These are phyloP conservation scores for Skeletonema marinoi DNA, from an alignment of 108 stramenopile species.

Conservation along the genomic window DNA sequence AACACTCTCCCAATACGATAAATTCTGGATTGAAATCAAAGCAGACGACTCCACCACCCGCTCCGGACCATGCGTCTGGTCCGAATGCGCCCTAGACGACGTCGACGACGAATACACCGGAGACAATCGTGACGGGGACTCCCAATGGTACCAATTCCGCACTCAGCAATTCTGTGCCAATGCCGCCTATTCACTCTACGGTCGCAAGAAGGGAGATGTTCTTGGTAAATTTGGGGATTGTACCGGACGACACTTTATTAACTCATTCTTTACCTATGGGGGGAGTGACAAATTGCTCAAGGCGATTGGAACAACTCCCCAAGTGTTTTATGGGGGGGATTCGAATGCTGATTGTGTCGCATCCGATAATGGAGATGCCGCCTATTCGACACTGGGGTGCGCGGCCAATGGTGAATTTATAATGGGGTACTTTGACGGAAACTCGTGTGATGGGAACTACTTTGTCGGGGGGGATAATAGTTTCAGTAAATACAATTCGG, in stretches of 20 bases:
- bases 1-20: not conserved
- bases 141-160: conserved; percentile 62
- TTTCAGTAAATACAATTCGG: conserved; percentile 33
- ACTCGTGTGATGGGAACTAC: conserved; percentile 46
- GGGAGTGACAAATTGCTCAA: conserved; percentile 47
- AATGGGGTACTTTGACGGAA: conserved; percentile 29
- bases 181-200: conserved; percentile 66
- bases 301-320: conserved; percentile 15
- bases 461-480: conserved; percentile 18
- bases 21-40: not conserved
- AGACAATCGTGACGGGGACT: conserved; percentile 28
- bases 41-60: not conserved
- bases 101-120: conserved; percentile 30
- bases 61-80: conserved; percentile 19
- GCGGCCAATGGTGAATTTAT: conserved; percentile 38
- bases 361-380: conserved; percentile 10
- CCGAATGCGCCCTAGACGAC: conserved; percentile 44
- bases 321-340: not conserved
- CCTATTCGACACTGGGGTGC: conserved; percentile 43
- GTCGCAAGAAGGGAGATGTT: not conserved
- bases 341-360: conserved; percentile 3
- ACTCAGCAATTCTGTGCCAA: conserved; percentile 59
- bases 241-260: conserved; percentile 49
- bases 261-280: conserved; percentile 62
- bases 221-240: conserved; percentile 17